These are phyloP conservation scores for Thermoascus crustaceus DNA, from an alignment of 2,329 filamentous ascomycete genomes.

Conservation along the genomic window DNA sequence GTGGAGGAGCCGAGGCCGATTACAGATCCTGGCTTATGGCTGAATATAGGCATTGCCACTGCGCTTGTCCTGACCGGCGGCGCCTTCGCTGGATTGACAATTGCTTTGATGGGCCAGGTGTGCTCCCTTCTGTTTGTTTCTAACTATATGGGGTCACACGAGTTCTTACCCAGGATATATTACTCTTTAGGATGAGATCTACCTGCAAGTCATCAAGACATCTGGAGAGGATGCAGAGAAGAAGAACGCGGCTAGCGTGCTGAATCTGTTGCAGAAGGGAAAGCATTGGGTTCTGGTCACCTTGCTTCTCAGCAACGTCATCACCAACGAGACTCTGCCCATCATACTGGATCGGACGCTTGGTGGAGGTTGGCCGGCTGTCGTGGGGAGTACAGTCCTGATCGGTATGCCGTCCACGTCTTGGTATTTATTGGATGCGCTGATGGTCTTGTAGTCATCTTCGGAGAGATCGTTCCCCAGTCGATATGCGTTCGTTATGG, in stretches of 20 bases:
- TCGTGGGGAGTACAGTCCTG: conserved; percentile 83
- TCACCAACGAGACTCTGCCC: conserved; percentile 92
- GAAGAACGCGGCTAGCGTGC: conserved; percentile 73
- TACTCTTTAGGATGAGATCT: conserved; percentile 71
- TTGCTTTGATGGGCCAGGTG: conserved; percentile 55
- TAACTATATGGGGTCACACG: no score
- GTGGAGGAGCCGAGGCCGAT: conserved; percentile 47
- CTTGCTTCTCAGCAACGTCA: conserved; percentile 86
- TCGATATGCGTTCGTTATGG: conserved; percentile 95
- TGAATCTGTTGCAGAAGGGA: conserved; percentile 70
- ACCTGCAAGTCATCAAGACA: conserved; percentile 85
- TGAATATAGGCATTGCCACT: conserved; percentile 71
- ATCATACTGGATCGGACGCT: conserved; percentile 91
- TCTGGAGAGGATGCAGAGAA: conserved; percentile 79
- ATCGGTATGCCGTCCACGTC: conserved; percentile 58
- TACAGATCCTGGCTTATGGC: conserved; percentile 66
- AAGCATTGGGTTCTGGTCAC: conserved; percentile 99
- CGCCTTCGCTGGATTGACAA: conserved; percentile 85
- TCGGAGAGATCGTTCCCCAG: conserved; percentile 92
- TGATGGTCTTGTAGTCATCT: conserved; percentile 62
- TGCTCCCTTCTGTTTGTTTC: conserved; percentile 6
- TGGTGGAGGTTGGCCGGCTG: conserved; percentile 88
- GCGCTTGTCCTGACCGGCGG: conserved; percentile 79
- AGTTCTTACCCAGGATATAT: background rate
- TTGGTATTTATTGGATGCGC: conserved; percentile 2